These are phyloP conservation scores for Pisolithus orientalis DNA, from an alignment of 768 basidiomycete genomes.

Conservation along the genomic window DNA sequence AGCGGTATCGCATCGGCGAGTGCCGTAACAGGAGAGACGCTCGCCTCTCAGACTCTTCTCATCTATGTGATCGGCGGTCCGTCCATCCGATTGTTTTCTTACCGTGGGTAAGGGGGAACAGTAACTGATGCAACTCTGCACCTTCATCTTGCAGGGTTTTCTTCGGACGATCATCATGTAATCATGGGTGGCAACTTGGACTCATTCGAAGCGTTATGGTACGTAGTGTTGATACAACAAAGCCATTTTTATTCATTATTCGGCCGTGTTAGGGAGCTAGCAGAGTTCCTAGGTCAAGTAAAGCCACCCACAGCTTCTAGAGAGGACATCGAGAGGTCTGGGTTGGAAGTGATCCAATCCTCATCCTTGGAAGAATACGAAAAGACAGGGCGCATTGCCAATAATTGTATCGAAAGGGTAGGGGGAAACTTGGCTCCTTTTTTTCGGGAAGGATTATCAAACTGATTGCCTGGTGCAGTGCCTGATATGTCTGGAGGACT, in stretches of 20 bases:
- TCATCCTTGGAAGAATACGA: slow-evolving; percentile 44
- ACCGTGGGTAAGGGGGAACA: background rate
- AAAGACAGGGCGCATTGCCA: slow-evolving; percentile 55
- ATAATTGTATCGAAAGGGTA: slow-evolving; percentile 79
- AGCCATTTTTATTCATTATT: background rate
- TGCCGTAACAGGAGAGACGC: slow-evolving; percentile 2
- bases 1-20: slow-evolving; percentile 1
- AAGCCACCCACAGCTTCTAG: slow-evolving; percentile 79
- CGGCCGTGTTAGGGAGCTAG: slow-evolving; percentile 54
- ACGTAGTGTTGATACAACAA: slow-evolving; percentile 20
- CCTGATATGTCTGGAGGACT: slow-evolving; percentile 85
- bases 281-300: slow-evolving; percentile 74
- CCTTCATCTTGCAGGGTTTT: slow-evolving; percentile 56
- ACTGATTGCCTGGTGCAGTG: slow-evolving; percentile 39
- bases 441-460: background rate
- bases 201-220: slow-evolving; percentile 77
- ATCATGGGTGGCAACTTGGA: slow-evolving; percentile 75
- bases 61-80: slow-evolving; percentile 85
- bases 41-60: slow-evolving; percentile 66
- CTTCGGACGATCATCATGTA: slow-evolving; percentile 84
- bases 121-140: slow-evolving; percentile 4
- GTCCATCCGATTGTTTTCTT: slow-evolving; percentile 11
- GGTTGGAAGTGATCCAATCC: slow-evolving; percentile 68
- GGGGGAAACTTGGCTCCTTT: slow-evolving; percentile 19
- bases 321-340: slow-evolving; percentile 82